A percentile compares a stretch with the other conserved stretches of the same genome.
These are phyloP conservation scores for Malus sylvestris DNA, from an alignment of 306 rosid species.

Conservation along the genomic window DNA sequence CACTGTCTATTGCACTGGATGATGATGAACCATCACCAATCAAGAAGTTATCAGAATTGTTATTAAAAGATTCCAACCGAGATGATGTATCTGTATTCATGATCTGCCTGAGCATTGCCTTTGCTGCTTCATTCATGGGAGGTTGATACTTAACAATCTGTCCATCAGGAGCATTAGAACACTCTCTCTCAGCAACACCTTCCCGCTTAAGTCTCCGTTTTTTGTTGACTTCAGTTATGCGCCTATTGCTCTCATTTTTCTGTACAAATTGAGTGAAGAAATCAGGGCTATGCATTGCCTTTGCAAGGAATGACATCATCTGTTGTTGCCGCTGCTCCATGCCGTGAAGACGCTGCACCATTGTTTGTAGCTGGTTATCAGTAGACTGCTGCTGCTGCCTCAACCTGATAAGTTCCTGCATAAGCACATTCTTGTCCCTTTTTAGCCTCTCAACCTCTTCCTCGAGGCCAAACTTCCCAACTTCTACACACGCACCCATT, in stretches of 20 bases:
- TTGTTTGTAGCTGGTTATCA: conserved; percentile 82
- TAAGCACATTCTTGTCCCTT: conserved; percentile 93
- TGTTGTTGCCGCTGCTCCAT: conserved; percentile 99
- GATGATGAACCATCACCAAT: conserved; percentile 54
- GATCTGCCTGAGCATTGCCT: conserved; percentile 73
- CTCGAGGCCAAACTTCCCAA: conserved; percentile 93
- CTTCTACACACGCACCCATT: conserved; percentile 90
- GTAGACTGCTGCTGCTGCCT: conserved; percentile 99
- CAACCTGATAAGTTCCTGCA: conserved; percentile 95
- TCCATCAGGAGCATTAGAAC: conserved; percentile 58
- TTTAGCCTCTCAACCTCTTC: conserved; percentile 97
- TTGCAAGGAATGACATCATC: conserved; percentile 98
- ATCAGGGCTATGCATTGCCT: conserved; percentile 95
- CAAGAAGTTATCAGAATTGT: conserved; percentile 40
- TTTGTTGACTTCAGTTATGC: conserved; percentile 70
- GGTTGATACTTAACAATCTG: conserved; percentile 87
- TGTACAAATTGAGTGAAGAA: conserved; percentile 92
- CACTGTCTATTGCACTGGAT: conserved; percentile 43
- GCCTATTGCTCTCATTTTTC: conserved; percentile 77
- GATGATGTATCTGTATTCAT: conserved; percentile 60
- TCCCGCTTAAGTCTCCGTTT: conserved; percentile 85
- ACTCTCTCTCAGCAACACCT: conserved; percentile 44
- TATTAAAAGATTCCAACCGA: conserved; percentile 42
- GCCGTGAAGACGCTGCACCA: conserved; percentile 93
- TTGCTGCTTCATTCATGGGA: conserved; percentile 61